phyloP scores from a whole-genome alignment of 352 stramenopile species.

The Globisporangium echinulatum region DNA sequence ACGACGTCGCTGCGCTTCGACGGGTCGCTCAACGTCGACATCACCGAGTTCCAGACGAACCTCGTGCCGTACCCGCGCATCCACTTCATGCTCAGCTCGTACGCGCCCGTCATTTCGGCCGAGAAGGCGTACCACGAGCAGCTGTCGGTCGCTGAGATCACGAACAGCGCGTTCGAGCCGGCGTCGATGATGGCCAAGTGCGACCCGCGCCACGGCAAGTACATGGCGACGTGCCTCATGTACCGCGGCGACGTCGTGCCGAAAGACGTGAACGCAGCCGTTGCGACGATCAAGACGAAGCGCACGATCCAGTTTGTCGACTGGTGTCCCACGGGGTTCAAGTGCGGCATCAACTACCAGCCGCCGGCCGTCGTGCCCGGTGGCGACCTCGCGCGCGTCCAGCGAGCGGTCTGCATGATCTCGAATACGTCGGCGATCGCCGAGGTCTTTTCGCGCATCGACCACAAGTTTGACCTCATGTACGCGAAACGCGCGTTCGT shows the following conservation, averaged over 20 bases:
- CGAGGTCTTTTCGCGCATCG: slow-evolving; percentile 96
- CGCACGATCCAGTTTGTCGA: slow-evolving; percentile 99
- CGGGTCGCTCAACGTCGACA: slow-evolving; percentile 97
- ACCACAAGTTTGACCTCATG: slow-evolving; percentile 99
- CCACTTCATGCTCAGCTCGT: slow-evolving; percentile 99
- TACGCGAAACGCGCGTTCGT: slow-evolving; percentile 99
- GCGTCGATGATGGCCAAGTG: slow-evolving; percentile 99
- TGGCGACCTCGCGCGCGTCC: slow-evolving; percentile 95
- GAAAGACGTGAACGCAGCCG: slow-evolving; percentile 94
- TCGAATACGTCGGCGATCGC: slow-evolving; percentile 98
- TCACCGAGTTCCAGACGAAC: slow-evolving; percentile 99
- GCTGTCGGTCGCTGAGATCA: slow-evolving; percentile 97
- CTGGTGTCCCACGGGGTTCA: slow-evolving; percentile 98
- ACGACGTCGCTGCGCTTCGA: slow-evolving; percentile 98
- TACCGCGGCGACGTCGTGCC: slow-evolving; percentile 95
- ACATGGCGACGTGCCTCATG: slow-evolving; percentile 99
- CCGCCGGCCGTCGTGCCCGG: slow-evolving; percentile 94
- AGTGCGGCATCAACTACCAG: slow-evolving; percentile 99
- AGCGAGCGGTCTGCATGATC: slow-evolving; percentile 90
- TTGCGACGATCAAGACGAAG: slow-evolving; percentile 99
- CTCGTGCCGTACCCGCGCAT: slow-evolving; percentile 98
- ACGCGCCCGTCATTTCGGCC: slow-evolving; percentile 96
- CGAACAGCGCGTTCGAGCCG: slow-evolving; percentile 97
- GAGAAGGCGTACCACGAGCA: slow-evolving; percentile 97
- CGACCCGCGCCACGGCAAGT: slow-evolving; percentile 98